These are phyloP conservation scores for Breynia disticha DNA, from an alignment of 441 rosid genomes.

Conservation along the genomic window DNA sequence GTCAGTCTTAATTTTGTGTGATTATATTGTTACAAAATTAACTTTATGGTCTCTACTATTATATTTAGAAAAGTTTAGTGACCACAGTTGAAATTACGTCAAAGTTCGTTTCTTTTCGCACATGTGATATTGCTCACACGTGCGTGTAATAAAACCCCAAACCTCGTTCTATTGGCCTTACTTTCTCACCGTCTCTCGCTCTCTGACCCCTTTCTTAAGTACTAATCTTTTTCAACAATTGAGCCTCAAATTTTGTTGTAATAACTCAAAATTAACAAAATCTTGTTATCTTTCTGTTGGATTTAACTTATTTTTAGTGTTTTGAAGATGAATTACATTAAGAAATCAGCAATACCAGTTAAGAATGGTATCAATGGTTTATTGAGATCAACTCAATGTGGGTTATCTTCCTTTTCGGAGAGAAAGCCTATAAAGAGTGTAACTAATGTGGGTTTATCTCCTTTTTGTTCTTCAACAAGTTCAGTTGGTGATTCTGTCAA, in stretches of 20 bases:
- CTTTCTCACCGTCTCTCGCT: slow-evolving; percentile 3
- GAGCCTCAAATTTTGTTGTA: too few species aligned
- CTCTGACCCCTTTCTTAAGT: neutral
- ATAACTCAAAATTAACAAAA: too few species aligned
- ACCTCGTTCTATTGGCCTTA: slow-evolving; percentile 2
- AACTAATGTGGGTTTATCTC: slow-evolving; percentile 15
- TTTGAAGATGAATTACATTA: neutral
- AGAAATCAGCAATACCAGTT: slow-evolving; percentile 18
- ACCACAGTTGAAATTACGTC: too few species aligned
- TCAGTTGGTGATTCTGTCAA: slow-evolving; percentile 9
- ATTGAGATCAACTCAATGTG: slow-evolving; percentile 11
- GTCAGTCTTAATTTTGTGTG: too few species aligned
- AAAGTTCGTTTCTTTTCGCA: neutral
- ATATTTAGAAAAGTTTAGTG: too few species aligned
- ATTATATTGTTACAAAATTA: too few species aligned
- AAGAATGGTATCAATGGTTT: slow-evolving; percentile 9
- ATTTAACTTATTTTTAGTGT: too few species aligned
- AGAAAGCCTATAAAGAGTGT: slow-evolving; percentile 4
- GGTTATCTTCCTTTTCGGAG: slow-evolving; percentile 8
- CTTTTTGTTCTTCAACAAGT: slow-evolving; percentile 15
- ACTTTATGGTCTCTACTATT: too few species aligned
- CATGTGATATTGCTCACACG: slow-evolving; percentile 15
- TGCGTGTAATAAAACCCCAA: slow-evolving; percentile 22
- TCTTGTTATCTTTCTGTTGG: neutral
- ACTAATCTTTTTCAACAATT: too few species aligned